A percentile compares a stretch with the other conserved stretches of the same genome.
These are phyloP conservation scores for Ogataea kodamae DNA, from an alignment of 805 yeast species.

Conservation along the genomic window DNA sequence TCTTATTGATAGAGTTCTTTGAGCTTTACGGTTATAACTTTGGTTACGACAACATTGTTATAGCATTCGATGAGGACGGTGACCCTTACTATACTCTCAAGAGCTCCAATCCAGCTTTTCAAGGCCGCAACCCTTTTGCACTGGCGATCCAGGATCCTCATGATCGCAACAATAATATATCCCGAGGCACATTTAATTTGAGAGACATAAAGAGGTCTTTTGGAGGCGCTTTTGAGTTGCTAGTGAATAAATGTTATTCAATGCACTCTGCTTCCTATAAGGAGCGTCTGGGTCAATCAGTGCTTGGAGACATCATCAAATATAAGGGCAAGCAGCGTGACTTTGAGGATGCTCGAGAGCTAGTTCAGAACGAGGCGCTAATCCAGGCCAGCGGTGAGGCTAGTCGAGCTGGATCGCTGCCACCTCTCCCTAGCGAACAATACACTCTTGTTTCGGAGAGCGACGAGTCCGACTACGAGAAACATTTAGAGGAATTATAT, in stretches of 20 bases:
- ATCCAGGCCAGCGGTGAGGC: slow-evolving; percentile 27
- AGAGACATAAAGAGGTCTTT: slow-evolving; percentile 80
- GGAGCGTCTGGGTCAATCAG: slow-evolving; percentile 64
- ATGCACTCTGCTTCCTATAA: slow-evolving; percentile 63
- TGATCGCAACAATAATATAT: slow-evolving; percentile 77
- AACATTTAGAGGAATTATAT: slow-evolving; percentile 11
- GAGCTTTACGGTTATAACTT: slow-evolving; percentile 89
- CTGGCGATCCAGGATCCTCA: slow-evolving; percentile 87
- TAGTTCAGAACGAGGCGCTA: slow-evolving; percentile 59
- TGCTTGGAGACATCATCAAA: slow-evolving; percentile 75
- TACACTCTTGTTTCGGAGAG: slow-evolving; percentile 26
- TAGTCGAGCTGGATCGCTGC: slow-evolving; percentile 20
- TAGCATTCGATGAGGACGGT: slow-evolving; percentile 57
- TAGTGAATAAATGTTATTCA: slow-evolving; percentile 72
- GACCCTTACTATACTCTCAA: slow-evolving; percentile 60
- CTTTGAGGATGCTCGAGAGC: slow-evolving; percentile 68
- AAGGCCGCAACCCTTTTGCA: slow-evolving; percentile 54
- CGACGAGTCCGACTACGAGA: slow-evolving; percentile 23
- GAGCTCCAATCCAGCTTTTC: slow-evolving; percentile 32
- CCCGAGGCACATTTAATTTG: slow-evolving; percentile 79
- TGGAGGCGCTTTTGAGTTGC: slow-evolving; percentile 79
- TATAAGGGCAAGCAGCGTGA: slow-evolving; percentile 73
- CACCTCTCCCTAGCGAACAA: slow-evolving; percentile 35
- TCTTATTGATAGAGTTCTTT: slow-evolving; percentile 83
- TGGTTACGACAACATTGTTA: slow-evolving; percentile 75